Conservation (phyloP, 1,284 basidiomycete genomes). For the Anthracocystis walkeri region DNA sequence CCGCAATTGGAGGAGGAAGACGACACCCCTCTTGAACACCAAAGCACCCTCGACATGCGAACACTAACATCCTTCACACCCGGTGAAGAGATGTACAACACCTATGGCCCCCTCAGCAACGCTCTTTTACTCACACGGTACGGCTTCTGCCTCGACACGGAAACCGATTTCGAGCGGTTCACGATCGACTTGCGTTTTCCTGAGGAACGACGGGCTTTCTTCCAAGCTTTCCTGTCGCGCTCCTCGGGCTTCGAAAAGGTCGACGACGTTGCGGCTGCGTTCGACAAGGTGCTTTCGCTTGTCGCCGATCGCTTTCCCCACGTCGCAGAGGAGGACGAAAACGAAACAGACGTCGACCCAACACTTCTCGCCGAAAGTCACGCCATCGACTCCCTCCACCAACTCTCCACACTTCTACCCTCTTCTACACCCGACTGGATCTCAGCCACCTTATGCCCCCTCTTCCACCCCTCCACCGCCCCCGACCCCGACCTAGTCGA, state of each 20-base stretch:
- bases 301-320: neutral
- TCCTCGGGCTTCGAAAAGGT: neutral
- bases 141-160: constrained; percentile 61
- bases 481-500: constrained; percentile 34
- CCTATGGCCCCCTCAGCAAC: constrained; percentile 62
- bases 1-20: neutral
- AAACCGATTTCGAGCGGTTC: constrained; percentile 58
- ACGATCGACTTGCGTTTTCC: constrained; percentile 48
- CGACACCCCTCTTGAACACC: neutral
- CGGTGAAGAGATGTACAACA: constrained; percentile 55
- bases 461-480: constrained; percentile 1
- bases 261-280: neutral
- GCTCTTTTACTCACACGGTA: constrained; percentile 58
- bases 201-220: constrained; percentile 27
- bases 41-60: constrained; percentile 60
- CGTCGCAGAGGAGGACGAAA: constrained; percentile 1
- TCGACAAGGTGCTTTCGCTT: neutral
- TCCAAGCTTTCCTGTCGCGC: constrained; percentile 6
- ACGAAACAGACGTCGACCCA: neutral
- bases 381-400: constrained; percentile 11
- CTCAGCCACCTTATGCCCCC: constrained; percentile 10
- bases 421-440: neutral
- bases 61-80: constrained; percentile 13
- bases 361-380: neutral
- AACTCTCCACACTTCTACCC: neutral